phyloP scores from a whole-genome alignment of 768 basidiomycete genomes.

The Cyclocybe cylindracea region DNA sequence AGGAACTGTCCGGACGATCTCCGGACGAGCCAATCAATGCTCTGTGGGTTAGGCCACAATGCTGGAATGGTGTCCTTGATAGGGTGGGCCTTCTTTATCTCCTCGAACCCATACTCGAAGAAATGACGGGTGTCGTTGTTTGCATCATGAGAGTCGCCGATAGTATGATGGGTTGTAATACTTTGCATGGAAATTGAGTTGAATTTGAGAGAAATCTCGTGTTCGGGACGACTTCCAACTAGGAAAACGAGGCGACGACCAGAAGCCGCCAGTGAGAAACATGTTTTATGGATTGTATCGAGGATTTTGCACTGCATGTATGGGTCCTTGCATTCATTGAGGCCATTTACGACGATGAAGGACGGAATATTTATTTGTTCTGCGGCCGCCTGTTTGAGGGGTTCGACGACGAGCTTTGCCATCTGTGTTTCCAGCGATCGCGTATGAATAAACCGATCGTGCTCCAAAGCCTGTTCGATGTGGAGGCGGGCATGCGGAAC shows the following conservation, averaged over 20 bases:
- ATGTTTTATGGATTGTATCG: not conserved
- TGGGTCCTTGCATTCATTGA: too few relatives aligned
- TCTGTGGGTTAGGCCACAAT: too few relatives aligned
- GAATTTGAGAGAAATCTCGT: not conserved
- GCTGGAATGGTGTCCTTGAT: too few relatives aligned
- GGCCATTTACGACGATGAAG: too few relatives aligned
- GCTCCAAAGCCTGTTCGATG: not conserved
- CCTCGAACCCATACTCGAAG: slow-evolving; percentile 3
- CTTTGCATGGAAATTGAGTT: slow-evolving; percentile 2
- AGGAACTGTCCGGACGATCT: too few relatives aligned
- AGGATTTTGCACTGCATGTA: too few relatives aligned
- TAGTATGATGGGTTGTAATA: not conserved
- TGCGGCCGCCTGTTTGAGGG: not conserved
- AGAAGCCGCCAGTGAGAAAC: not conserved
- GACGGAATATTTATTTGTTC: too few relatives aligned
- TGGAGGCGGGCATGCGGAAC: not conserved
- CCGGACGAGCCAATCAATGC: too few relatives aligned
- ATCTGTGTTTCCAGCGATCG: not conserved
- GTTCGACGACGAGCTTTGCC: not conserved
- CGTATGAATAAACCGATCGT: slow-evolving; percentile 1
- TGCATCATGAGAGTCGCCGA: slow-evolving; percentile 4
- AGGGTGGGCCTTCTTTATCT: slow-evolving; percentile 3
- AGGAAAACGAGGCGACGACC: slow-evolving; percentile 1
- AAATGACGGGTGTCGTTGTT: slow-evolving; percentile 8
- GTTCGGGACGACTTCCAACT: not conserved